Percentiles rank a stretch among this genome's conserved stretches.
Conservation (phyloP, 2,329 filamentous ascomycete species). For the Aspergillus sp. region DNA sequence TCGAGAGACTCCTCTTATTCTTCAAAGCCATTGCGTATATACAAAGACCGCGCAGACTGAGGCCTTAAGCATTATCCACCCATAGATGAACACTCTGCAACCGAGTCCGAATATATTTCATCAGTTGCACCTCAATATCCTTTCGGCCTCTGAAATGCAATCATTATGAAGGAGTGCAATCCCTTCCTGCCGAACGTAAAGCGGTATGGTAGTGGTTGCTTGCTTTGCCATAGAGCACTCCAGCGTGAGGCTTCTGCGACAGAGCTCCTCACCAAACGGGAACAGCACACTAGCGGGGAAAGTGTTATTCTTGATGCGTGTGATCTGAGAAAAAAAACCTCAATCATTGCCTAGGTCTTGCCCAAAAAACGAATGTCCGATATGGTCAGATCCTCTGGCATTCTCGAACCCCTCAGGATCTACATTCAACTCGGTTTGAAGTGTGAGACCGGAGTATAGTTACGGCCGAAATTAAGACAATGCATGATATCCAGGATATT, state of each 20-base stretch:
- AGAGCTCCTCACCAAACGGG: slow-evolving; percentile 47
- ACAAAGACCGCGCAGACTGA: slow-evolving; percentile 45
- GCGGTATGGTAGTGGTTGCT: slow-evolving; percentile 30
- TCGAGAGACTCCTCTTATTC: slow-evolving; percentile 47
- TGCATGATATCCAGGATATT: neutral
- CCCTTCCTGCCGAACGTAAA: slow-evolving; percentile 47
- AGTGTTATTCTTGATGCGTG: slow-evolving; percentile 49
- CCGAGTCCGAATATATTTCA: slow-evolving; percentile 44
- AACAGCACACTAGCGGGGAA: slow-evolving; percentile 55
- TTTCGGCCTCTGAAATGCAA: slow-evolving; percentile 47
- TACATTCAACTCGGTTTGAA: slow-evolving; percentile 21
- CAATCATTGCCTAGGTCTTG: slow-evolving; percentile 33
- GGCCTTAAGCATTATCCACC: slow-evolving; percentile 50
- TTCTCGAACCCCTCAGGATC: slow-evolving; percentile 23
- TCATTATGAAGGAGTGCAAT: slow-evolving; percentile 53
- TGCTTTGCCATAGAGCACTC: slow-evolving; percentile 36
- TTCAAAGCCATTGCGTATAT: slow-evolving; percentile 47
- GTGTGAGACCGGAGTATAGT: neutral
- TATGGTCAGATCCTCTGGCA: slow-evolving; percentile 28
- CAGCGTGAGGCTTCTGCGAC: slow-evolving; percentile 50
- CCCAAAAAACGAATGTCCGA: slow-evolving; percentile 40
- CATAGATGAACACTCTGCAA: slow-evolving; percentile 50
- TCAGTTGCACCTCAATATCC: slow-evolving; percentile 48
- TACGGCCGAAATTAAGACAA: neutral
- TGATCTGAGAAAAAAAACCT: slow-evolving; percentile 38